Base-by-base conservation (phyloP, 2,329 filamentous ascomycete genomes). In the Sarocladium oryzae region DNA sequence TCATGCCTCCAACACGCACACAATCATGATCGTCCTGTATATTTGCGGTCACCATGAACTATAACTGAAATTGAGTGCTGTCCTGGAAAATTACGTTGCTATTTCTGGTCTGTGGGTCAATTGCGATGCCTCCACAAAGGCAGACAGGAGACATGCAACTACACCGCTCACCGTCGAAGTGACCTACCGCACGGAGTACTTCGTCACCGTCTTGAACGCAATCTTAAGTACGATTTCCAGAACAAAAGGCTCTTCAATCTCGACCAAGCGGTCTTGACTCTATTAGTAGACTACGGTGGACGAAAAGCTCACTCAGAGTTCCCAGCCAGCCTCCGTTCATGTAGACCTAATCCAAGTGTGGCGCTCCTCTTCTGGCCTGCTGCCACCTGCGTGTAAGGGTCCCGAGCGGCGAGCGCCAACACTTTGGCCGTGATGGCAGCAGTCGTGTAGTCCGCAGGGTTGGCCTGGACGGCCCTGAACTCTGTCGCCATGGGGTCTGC, bases 381-480 rank as follows among this genome's bases (percentile, higher is more conserved):
- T 7, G 40, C 20, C 9, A 26, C 40, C 24, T 48, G 8, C 43
- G 32, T 48, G 43, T 48, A 48, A 4, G 43, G 43, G n/a, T 48
- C 43, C 16, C 33, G 24, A 33, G 26, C 43, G 16, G 43, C 43
- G 9, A 48, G 43, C 28, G 32, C 33, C 43, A 32, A 18, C 43
- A 48, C 43, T 26, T 48, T 48, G 2, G 24, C 43, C 24, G 24
- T 21, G 43, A 48, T 48, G 15, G 43, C 43, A 15, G 43, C n/a
- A 4, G 43, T 32, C 5, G 43, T 48, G 28, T 48, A 48, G n/a
- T 32, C 43, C 18, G 28, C 43, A 6, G 43, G 15, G 18, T 48
- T 18, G 26, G 43, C 43, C 28, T 48, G 10, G 26, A 50, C 46
- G 18, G 46, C 46, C 32, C 46, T 50, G 30, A 30, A 50, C 20